These are phyloP conservation scores for Ceratobasidium papillatum DNA, from an alignment of 1,284 basidiomycete species.

Conservation along the genomic window DNA sequence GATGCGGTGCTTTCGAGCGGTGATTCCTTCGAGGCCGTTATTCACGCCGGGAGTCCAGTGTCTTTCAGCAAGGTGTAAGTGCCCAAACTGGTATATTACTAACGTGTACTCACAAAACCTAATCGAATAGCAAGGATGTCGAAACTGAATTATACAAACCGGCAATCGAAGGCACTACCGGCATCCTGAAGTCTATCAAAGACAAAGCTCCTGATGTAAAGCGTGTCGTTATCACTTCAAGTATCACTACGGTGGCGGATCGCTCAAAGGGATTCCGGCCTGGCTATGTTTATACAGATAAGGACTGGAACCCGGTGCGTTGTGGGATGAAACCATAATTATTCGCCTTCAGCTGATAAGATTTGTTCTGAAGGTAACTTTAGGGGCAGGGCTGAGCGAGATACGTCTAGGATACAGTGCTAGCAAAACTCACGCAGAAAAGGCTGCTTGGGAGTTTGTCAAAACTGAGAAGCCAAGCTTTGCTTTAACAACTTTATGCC, in stretches of 20 bases:
- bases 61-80: conserved; percentile 3
- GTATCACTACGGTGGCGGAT: conserved; percentile 51
- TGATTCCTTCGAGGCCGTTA: conserved; percentile 18
- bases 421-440: conserved; percentile 49
- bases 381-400: conserved; percentile 28
- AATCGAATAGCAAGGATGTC: not conserved
- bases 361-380: not conserved
- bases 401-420: conserved; percentile 46
- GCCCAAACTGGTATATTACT: no score
- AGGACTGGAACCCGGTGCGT: conserved; percentile 51
- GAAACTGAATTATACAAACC: conserved; percentile 54
- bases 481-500: conserved; percentile 14
- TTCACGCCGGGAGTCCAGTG: conserved; percentile 11
- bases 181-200: conserved; percentile 52
- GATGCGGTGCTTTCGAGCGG: not conserved
- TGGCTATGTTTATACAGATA: conserved; percentile 47
- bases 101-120: not conserved
- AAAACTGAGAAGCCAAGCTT: conserved; percentile 41
- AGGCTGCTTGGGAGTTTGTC: conserved; percentile 42
- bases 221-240: conserved; percentile 56
- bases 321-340: conserved; percentile 37
- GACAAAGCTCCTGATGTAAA: conserved; percentile 49
- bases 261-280: conserved; percentile 41
- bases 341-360: conserved; percentile 1
- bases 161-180: conserved; percentile 57